Base-by-base conservation (phyloP, 75 land plant species). In the Adiantum capillusveneris region DNA sequence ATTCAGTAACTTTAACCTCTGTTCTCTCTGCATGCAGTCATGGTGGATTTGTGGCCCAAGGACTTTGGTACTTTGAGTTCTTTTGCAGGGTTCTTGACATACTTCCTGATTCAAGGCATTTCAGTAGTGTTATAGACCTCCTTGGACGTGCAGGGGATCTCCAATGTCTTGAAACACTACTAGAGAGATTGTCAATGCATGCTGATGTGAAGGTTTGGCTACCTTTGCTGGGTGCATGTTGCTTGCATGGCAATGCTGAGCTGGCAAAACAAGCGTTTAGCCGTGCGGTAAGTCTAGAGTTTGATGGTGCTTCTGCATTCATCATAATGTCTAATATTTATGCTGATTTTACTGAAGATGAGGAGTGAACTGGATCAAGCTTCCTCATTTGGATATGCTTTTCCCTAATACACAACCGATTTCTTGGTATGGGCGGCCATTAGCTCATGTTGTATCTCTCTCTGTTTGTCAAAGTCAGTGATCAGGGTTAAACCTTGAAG, bases 21-120 rank as follows among this genome's bases (percentile, higher is more conserved):
- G 67, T 77, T 52, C 39, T 77, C 16, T 59, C 74, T 36, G 71
- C 71, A 2, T 77, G 79, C 36, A 57, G 74, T 59, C 79, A 77
- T 45, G 58, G 66, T 14, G 79, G 79, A 16, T 53, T 57, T 25
- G 41, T 66, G 16, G 70, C 57, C 20, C 54, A 34, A 5, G 79
- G 67, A 0, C 17, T 46, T 0, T 22, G 26, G 49, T 18, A 57
- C 11, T 76, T 70, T 31, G 27, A 39, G 7, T 70, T 66, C 5
- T 70, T 76, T 74, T 11, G 19, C 0, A 37, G 27, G 42, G 43
- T 2, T 0, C 65, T 69, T 39, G 62, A 56, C 0, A 56, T 76
- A 44, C 54, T 31, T 27, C 74, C 74, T 0, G 65, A 63, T 39
- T 2, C 66, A 0, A 73, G 70, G 65, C 79, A 76, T 42, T 70